Base-by-base conservation (phyloP, 106 monocot species). In the Dactylorhiza incarnata region DNA sequence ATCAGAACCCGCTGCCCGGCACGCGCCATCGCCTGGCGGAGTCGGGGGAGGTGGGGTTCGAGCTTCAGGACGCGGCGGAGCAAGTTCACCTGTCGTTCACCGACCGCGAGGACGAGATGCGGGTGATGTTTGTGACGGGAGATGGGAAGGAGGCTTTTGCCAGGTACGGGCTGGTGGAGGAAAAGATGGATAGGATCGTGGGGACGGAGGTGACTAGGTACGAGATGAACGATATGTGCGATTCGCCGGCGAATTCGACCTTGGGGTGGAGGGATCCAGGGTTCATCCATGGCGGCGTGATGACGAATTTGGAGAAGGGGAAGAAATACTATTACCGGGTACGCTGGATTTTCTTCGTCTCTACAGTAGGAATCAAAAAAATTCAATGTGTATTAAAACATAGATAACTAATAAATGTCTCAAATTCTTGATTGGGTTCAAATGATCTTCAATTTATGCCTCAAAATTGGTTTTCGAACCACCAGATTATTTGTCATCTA, bases 231-330 rank as follows among this genome's bases (percentile, higher is more conserved):
- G 83, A 99, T 54, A 94, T 99, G 99, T 99, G 99, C 70, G 91
- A 88, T 75, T 69, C 43, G 72, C 99, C 99, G 58, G 99, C 99
- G 52, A 99, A 92, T 78, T 48, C 83, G 45, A 85, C 79, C 80
- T 44, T 86, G 10, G 99, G 89, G 71, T 99, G 97, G 97, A 89
- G 97, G 73, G 97, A 99, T 85, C 97, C 97, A 0, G 99, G 99
- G 53, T 94, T 83, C 46, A 79, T 90, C 17, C 91, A 90, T 74
- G 94, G 91, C 82, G 99, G 84, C 2, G 72, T 99, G 13, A 94
- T 99, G 94, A 86, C 48, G 77, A 76, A 81, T 70, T 85, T 99
- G 83, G 65, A 89, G 81, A 88, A 71, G 45, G 99, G 94, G 62
- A 83, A 17, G 75, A 89, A 77, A 77, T 99, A 94, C 48, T 94